Conservation (phyloP, 2,329 filamentous ascomycete genomes). For the Fusarium oxysporum region DNA sequence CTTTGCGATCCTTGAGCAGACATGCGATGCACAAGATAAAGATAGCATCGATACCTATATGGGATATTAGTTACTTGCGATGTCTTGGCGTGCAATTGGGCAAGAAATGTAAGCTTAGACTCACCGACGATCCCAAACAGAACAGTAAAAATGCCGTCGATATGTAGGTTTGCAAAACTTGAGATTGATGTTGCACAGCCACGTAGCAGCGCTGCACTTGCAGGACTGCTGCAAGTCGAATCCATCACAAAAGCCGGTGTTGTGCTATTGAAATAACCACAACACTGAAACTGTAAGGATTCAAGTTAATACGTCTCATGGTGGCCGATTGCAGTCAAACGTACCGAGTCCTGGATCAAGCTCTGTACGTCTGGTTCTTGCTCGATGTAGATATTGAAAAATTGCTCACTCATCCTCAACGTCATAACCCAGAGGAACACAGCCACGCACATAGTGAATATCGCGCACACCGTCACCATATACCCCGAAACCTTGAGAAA, state of each 20-base stretch:
- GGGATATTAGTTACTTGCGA: constrained; percentile 2
- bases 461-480: constrained; percentile 68
- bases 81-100: background rate
- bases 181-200: constrained; percentile 78
- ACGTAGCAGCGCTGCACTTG: constrained; percentile 75
- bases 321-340: constrained; percentile 34
- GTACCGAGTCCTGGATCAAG: constrained; percentile 76
- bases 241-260: constrained; percentile 79
- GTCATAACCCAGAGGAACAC: constrained; percentile 80
- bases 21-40: constrained; percentile 79
- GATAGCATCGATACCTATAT: constrained; percentile 69
- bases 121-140: constrained; percentile 81
- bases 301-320: background rate
- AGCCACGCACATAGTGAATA: constrained; percentile 75
- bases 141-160: constrained; percentile 82
- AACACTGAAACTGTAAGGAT: constrained; percentile 75
- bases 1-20: constrained; percentile 83
- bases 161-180: constrained; percentile 75
- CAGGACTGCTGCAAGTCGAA: constrained; percentile 73
- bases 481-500: constrained; percentile 79
- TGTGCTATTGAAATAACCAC: constrained; percentile 80
- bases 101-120: constrained; percentile 30
- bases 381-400: constrained; percentile 69
- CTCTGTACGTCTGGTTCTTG: constrained; percentile 70
- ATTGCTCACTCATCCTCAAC: constrained; percentile 72